phyloP scores from a whole-genome alignment of 139 green algal genomes.

The Chlamydomonas schloesseri region DNA sequence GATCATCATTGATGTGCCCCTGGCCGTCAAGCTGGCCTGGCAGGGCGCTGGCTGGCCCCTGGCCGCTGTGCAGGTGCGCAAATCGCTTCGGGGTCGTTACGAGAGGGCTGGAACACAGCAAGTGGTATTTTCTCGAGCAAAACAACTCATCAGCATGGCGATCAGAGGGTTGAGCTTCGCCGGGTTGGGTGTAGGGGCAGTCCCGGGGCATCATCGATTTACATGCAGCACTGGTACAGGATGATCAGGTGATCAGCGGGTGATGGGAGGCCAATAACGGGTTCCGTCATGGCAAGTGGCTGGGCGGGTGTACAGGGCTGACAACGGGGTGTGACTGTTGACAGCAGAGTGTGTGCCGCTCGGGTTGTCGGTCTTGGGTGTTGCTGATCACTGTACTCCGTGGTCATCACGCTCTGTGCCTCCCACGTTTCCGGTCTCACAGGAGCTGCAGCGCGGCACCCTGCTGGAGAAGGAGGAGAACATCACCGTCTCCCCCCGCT shows the following conservation, averaged over 20 bases:
- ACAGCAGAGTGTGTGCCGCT: no score
- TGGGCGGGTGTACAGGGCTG: no score
- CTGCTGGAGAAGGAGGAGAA: conserved; percentile 89
- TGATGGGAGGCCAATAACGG: no score
- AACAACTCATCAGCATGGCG: background rate
- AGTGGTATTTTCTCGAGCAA: background rate
- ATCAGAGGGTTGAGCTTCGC: no score
- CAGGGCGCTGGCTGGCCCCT: conserved; percentile 88
- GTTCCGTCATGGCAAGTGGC: no score
- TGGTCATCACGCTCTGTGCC: no score
- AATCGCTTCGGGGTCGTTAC: background rate
- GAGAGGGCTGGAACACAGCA: background rate
- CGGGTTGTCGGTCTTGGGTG: no score
- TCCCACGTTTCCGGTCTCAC: conserved; percentile 5
- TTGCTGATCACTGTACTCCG: no score
- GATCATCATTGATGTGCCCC: conserved; percentile 98
- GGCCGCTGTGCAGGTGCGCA: conserved; percentile 56
- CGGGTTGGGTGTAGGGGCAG: no score
- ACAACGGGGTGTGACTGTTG: no score
- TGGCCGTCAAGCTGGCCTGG: conserved; percentile 80
- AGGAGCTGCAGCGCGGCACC: conserved; percentile 82
- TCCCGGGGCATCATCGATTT: background rate
- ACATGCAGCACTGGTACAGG: no score
- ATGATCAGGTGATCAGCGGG: no score
- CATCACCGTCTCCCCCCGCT: conserved; percentile 95